Evolutionary conservation across 257 asterid species (phyloP).

Genomic region (Parsonsia alboflavescens): DNA sequence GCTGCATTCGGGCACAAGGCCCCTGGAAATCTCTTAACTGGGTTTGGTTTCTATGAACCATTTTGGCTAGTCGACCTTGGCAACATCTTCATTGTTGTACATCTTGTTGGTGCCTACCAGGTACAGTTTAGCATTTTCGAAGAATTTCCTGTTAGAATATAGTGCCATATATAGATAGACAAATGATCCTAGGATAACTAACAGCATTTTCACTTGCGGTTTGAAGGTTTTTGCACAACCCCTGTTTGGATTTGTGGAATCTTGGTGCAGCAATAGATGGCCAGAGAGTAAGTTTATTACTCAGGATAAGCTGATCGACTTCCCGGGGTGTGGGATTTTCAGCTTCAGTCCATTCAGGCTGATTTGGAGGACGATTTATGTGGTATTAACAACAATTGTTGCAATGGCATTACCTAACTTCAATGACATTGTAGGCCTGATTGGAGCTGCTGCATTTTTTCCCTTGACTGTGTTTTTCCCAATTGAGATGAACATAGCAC

Average conservation of each 20-base stretch:
- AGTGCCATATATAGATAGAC: background rate
- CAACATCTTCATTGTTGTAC: slow-evolving; percentile 53
- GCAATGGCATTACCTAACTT: slow-evolving; percentile 71
- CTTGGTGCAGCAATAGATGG: slow-evolving; percentile 32
- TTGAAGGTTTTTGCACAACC: slow-evolving; percentile 59
- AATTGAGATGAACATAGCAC: slow-evolving; percentile 48
- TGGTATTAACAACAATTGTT: slow-evolving; percentile 35
- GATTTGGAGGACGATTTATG: slow-evolving; percentile 55
- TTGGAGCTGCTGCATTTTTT: slow-evolving; percentile 64
- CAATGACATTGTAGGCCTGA: slow-evolving; percentile 62
- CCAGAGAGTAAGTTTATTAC: slow-evolving; percentile 26
- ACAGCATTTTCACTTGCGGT: background rate
- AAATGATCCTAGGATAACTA: background rate
- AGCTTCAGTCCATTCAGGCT: slow-evolving; percentile 40
- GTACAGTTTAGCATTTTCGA: slow-evolving; percentile 8
- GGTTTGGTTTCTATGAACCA: slow-evolving; percentile 74
- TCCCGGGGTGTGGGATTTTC: slow-evolving; percentile 23
- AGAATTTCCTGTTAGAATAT: background rate
- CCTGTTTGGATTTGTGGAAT: slow-evolving; percentile 47
- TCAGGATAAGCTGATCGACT: slow-evolving; percentile 17
- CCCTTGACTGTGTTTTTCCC: slow-evolving; percentile 64
- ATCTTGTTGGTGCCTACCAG: slow-evolving; percentile 75
- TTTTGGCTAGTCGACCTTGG: slow-evolving; percentile 61
- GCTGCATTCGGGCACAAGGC: slow-evolving; percentile 71
- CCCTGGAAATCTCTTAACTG: slow-evolving; percentile 73